Evolutionary conservation across 2,329 filamentous ascomycete genomes (phyloP).

Genomic region (Paraconiothyrium sp.): DNA sequence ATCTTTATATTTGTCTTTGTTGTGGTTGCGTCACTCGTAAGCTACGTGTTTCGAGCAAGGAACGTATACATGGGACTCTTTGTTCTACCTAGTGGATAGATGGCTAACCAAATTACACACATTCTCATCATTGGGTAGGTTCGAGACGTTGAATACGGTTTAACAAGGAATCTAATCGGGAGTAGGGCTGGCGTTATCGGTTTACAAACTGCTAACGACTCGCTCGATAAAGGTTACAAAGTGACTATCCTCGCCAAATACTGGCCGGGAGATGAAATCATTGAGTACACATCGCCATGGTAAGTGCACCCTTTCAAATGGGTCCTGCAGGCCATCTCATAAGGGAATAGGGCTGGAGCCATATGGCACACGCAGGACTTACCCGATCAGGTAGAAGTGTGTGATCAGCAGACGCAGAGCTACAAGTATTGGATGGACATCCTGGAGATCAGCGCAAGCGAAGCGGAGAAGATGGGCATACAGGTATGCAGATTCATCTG

Average conservation of each 20-base stretch:
- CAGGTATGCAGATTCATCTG: slow-evolving; percentile 23
- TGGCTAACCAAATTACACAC: background rate
- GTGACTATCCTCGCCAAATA: slow-evolving; percentile 57
- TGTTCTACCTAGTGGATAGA: slow-evolving; percentile 15
- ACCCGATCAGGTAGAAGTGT: slow-evolving; percentile 36
- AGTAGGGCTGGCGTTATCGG: slow-evolving; percentile 58
- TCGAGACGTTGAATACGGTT: too few relatives aligned
- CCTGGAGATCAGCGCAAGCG: slow-evolving; percentile 37
- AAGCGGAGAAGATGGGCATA: slow-evolving; percentile 30
- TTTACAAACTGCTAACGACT: slow-evolving; percentile 56
- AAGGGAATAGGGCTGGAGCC: slow-evolving; percentile 54
- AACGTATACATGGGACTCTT: slow-evolving; percentile 48
- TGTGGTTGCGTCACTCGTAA: slow-evolving; percentile 33
- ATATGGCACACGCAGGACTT: slow-evolving; percentile 58
- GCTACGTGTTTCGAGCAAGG: slow-evolving; percentile 42
- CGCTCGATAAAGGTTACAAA: slow-evolving; percentile 52
- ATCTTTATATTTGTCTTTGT: slow-evolving; percentile 48
- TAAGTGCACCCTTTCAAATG: slow-evolving; percentile 24
- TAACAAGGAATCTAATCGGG: background rate
- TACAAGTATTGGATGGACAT: slow-evolving; percentile 53
- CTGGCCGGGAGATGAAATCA: slow-evolving; percentile 52
- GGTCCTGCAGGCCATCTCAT: background rate
- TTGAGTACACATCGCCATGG: slow-evolving; percentile 58
- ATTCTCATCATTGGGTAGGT: background rate
- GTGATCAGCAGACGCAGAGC: slow-evolving; percentile 56